These are phyloP conservation scores for Retiboletus flavoniger DNA, from an alignment of 1,284 basidiomycete species.

Conservation along the genomic window DNA sequence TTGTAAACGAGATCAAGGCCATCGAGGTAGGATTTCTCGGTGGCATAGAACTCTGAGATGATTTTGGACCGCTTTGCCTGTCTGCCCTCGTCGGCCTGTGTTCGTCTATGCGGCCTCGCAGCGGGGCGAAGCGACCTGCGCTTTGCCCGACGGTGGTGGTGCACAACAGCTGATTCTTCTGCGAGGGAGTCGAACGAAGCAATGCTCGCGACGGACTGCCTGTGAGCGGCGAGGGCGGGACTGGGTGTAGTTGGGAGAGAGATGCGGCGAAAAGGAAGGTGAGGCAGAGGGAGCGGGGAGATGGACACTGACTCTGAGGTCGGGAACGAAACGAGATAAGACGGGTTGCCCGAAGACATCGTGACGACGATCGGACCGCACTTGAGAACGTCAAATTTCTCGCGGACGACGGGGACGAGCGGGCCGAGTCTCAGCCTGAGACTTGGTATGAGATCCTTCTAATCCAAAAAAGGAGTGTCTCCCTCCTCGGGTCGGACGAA, in stretches of 20 bases:
- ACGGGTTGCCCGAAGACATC: constrained; percentile 18
- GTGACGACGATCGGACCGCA: constrained; percentile 12
- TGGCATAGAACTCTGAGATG: constrained; percentile 75
- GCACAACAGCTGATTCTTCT: constrained; percentile 40
- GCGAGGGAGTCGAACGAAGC: constrained; percentile 66
- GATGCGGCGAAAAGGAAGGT: constrained; percentile 72
- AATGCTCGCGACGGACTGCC: constrained; percentile 66
- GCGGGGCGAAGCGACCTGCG: constrained; percentile 36
- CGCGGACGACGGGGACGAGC: constrained; percentile 4
- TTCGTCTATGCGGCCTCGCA: constrained; percentile 26
- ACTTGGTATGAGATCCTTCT: constrained; percentile 21
- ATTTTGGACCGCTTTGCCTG: constrained; percentile 54
- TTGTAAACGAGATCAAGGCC: constrained; percentile 80
- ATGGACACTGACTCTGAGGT: constrained; percentile 26
- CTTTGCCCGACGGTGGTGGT: constrained; percentile 28
- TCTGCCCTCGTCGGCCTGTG: constrained; percentile 39
- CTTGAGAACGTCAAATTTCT: constrained; percentile 4
- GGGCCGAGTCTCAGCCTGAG: constrained; percentile 25
- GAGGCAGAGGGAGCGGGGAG: constrained; percentile 35
- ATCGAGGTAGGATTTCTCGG: constrained; percentile 76
- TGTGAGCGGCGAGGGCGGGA: constrained; percentile 39
- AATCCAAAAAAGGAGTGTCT: constrained; percentile 14
- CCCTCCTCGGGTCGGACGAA: neutral
- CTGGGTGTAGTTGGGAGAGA: constrained; percentile 66
- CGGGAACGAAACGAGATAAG: constrained; percentile 29